Base-by-base conservation (phyloP, 176 grass and related monocot genomes). In the Pharus latifolius region DNA sequence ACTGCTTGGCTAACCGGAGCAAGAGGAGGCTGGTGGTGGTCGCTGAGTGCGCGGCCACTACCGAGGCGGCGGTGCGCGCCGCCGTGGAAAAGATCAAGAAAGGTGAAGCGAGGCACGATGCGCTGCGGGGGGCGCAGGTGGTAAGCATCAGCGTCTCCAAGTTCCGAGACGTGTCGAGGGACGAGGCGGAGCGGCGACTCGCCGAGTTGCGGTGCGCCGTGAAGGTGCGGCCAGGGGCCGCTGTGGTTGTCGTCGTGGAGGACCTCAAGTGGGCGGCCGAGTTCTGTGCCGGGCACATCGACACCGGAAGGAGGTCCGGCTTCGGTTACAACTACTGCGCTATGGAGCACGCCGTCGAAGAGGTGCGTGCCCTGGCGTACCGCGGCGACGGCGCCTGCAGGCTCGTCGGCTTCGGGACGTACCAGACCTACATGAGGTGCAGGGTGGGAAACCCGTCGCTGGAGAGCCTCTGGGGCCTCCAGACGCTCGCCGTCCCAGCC, bases 391-490 rank as follows among this genome's bases (percentile, higher is more conserved):
- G 49, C 19, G 71, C 67, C 41, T 77, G 70, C 49, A 65, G 91
- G 91, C 74, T 95, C 5, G 35, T 90, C 30, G 73, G 83, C 13
- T 63, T 84, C 33, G 87, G 80, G 13, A 90, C 87, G 18, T 87
- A 89, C 48, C 76, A 95, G 80, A 84, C 76, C 18, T 87, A 95
- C 78, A 87, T 84, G 50, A 70, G 66, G 68, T 95, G 91, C 49
- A 75, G 83, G 7, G 67, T 22, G 11, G 90, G 90, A 2, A 31
- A 76, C 30, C 90, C 86, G 10, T 94, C 91, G 41, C 53, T 95
- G 56, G 91, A 89, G 49, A 75, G 31, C 48, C 49, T 95, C 16
- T 94, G 86, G 91, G 83, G 58, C 0, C 66, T 95, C 50, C 91
- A 95, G 64, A 76, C 76, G 68, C 46, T 90, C 50, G 75, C 80